Percentiles rank a stretch among this genome's conserved stretches.
Evolutionary conservation across 2,329 filamentous ascomycete species (phyloP).

Genomic region (Hyphodiscus sp.): DNA sequence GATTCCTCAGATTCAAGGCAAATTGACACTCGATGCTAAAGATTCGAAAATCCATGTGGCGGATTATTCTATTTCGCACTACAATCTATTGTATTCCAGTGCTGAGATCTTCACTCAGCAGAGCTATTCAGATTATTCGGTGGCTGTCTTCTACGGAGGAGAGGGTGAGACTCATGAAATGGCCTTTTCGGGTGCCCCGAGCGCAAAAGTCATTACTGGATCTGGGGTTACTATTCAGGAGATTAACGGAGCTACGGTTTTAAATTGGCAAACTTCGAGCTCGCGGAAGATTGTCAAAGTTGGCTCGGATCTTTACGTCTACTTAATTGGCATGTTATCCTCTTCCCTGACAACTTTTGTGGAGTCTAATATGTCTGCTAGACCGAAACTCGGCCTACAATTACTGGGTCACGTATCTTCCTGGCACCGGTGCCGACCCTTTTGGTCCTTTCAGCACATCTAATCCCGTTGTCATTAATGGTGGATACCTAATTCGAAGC

Average conservation of each 20-base stretch:
- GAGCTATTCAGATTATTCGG: conserved; percentile 47
- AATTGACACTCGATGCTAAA: conserved; percentile 47
- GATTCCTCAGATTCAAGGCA: background rate
- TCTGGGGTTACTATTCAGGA: background rate
- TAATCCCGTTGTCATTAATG: conserved; percentile 47
- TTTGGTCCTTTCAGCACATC: background rate
- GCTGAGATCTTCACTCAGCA: conserved; percentile 64
- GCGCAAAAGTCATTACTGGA: background rate
- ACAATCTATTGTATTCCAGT: conserved; percentile 56
- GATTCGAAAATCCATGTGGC: conserved; percentile 61
- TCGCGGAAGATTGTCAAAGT: background rate
- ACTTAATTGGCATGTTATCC: background rate
- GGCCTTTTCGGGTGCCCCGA: conserved; percentile 5
- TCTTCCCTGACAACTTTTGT: background rate
- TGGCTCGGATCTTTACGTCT: background rate
- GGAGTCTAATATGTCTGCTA: background rate
- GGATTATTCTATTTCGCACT: conserved; percentile 53
- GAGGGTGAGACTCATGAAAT: conserved; percentile 55
- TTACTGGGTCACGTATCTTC: background rate
- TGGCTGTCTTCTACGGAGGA: conserved; percentile 56
- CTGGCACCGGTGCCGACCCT: background rate
- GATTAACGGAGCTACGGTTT: background rate
- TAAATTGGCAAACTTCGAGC: background rate
- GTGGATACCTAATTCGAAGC: conserved; percentile 55
- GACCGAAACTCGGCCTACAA: background rate